Evolutionary conservation across 805 yeast species (phyloP).

Genomic region (Kodamaea leandrae): DNA sequence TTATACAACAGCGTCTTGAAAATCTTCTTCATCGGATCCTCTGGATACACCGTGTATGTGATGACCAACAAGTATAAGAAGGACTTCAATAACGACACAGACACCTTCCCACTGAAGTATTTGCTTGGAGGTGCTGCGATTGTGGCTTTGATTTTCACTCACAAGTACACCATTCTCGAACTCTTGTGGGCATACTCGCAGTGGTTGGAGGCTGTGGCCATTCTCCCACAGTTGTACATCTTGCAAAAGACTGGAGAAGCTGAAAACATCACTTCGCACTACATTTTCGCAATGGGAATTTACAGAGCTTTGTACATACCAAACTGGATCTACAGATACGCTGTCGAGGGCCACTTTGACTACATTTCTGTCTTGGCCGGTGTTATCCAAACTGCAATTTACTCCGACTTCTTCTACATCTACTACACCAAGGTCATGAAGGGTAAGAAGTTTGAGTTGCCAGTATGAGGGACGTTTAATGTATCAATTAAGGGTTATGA

Average conservation of each 20-base stretch:
- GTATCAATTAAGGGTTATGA: not conserved
- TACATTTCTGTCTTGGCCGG: conserved; percentile 76
- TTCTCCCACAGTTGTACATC: conserved; percentile 89
- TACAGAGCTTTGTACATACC: conserved; percentile 90
- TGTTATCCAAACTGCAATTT: conserved; percentile 76
- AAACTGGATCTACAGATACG: conserved; percentile 90
- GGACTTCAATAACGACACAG: conserved; percentile 60
- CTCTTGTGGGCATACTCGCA: conserved; percentile 83
- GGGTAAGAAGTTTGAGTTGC: conserved; percentile 74
- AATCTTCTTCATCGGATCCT: conserved; percentile 71
- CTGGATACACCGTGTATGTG: conserved; percentile 70
- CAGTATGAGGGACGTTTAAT: conserved; percentile 48
- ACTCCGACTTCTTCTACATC: conserved; percentile 93
- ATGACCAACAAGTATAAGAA: conserved; percentile 61
- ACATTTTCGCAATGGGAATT: conserved; percentile 88
- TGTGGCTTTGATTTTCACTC: conserved; percentile 58
- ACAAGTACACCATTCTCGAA: conserved; percentile 60
- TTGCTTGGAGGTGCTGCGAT: conserved; percentile 62
- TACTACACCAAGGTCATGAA: conserved; percentile 78
- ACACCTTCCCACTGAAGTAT: conserved; percentile 71
- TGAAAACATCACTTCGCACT: conserved; percentile 82
- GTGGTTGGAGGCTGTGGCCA: conserved; percentile 92
- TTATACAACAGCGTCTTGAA: conserved; percentile 81
- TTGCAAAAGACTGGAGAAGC: conserved; percentile 88
- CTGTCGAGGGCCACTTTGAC: conserved; percentile 62